These are phyloP conservation scores for Wickerhamiella spandovensis DNA, from an alignment of 805 yeast genomes.

Conservation along the genomic window DNA sequence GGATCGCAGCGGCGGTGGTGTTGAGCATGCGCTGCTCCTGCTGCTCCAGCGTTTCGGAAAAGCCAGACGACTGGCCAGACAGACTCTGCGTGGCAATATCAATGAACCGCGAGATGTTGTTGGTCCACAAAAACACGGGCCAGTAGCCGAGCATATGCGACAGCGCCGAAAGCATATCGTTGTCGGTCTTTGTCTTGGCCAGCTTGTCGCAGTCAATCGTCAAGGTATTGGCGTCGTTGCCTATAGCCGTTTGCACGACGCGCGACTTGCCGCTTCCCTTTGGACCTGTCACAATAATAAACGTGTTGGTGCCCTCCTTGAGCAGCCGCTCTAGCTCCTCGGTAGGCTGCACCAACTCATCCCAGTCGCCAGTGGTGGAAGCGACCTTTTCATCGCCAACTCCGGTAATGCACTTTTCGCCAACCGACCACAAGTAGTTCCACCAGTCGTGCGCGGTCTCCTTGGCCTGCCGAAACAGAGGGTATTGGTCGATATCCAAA, in stretches of 20 bases:
- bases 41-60: slow-evolving; percentile 22
- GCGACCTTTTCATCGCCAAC: neutral
- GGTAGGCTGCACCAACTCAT: slow-evolving; percentile 18
- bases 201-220: slow-evolving; percentile 69
- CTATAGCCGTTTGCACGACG: slow-evolving; percentile 45
- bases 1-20: slow-evolving; percentile 39
- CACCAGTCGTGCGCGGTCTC: neutral
- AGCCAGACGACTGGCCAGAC: slow-evolving; percentile 53
- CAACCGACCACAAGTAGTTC: neutral
- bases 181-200: slow-evolving; percentile 61
- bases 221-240: slow-evolving; percentile 43
- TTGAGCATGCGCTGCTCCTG: slow-evolving; percentile 21
- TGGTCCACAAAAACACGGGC: slow-evolving; percentile 90
- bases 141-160: slow-evolving; percentile 77
- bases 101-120: slow-evolving; percentile 58
- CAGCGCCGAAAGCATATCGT: slow-evolving; percentile 48
- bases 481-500: slow-evolving; percentile 1
- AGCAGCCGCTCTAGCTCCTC: slow-evolving; percentile 74
- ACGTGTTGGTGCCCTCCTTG: slow-evolving; percentile 79
- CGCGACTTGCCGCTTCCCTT: slow-evolving; percentile 81
- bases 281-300: slow-evolving; percentile 83
- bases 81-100: slow-evolving; percentile 82
- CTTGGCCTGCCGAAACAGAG: neutral
- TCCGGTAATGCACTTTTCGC: neutral
- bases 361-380: neutral